A percentile compares a stretch with the other conserved stretches of the same genome.
These are phyloP conservation scores for Debaryomyces hansenii DNA, from an alignment of 805 yeast species.

Conservation along the genomic window DNA sequence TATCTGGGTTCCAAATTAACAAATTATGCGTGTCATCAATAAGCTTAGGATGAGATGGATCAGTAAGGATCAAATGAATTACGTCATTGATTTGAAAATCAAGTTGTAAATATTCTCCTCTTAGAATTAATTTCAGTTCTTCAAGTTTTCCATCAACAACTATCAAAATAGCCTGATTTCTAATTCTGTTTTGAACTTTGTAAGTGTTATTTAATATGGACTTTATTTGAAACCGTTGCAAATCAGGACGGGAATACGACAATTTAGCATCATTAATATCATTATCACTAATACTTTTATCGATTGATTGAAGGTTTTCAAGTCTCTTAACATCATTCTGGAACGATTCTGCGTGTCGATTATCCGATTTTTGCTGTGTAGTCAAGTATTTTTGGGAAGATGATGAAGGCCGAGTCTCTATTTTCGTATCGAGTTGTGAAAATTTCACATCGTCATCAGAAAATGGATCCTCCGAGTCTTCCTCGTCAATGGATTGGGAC, in stretches of 20 bases:
- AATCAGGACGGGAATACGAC: conserved; percentile 46
- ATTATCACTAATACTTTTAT: neutral
- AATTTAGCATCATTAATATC: conserved; percentile 28
- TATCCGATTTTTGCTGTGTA: conserved; percentile 7
- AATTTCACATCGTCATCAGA: conserved; percentile 5
- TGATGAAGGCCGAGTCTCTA: neutral
- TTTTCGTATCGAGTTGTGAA: neutral
- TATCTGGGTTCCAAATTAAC: conserved; percentile 83
- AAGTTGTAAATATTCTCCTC: conserved; percentile 62
- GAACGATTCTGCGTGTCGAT: conserved; percentile 5
- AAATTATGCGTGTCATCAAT: conserved; percentile 60
- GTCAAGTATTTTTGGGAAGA: conserved; percentile 9
- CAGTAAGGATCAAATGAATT: conserved; percentile 58
- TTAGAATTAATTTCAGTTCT: conserved; percentile 45
- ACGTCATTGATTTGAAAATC: conserved; percentile 53
- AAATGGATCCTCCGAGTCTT: conserved; percentile 20
- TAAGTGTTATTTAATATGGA: conserved; percentile 30
- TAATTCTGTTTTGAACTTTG: conserved; percentile 24
- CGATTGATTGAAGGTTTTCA: conserved; percentile 8
- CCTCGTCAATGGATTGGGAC: neutral
- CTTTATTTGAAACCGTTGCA: conserved; percentile 49
- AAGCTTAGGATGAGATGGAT: conserved; percentile 35
- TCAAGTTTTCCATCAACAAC: conserved; percentile 42
- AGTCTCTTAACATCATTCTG: conserved; percentile 11
- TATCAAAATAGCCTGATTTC: conserved; percentile 53